phyloP scores from a whole-genome alignment of 2,329 filamentous ascomycete genomes.

The Emmonsia crescens region DNA sequence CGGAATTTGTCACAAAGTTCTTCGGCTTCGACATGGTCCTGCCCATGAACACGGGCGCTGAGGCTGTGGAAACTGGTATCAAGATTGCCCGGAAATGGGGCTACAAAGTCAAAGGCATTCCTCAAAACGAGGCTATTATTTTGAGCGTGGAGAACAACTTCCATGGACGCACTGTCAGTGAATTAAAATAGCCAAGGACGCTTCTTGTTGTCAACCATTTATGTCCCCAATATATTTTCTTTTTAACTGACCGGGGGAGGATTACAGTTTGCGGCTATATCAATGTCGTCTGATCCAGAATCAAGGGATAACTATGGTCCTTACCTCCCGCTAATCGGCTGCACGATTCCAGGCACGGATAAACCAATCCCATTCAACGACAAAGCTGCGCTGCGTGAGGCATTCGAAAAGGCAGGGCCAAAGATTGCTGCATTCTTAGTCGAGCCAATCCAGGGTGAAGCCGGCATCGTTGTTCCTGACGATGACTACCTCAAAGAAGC shows the following conservation, averaged over 20 bases:
- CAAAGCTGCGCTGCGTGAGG: slow-evolving; percentile 65
- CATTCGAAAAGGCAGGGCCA: slow-evolving; percentile 67
- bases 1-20: slow-evolving; percentile 75
- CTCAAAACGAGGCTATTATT: slow-evolving; percentile 70
- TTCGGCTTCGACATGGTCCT: slow-evolving; percentile 97
- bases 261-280: slow-evolving; percentile 76
- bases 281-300: slow-evolving; percentile 89
- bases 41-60: slow-evolving; percentile 96
- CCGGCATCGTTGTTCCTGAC: slow-evolving; percentile 88
- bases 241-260: not conserved
- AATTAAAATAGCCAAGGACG: slow-evolving; percentile 12
- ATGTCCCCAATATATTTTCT: not conserved
- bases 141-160: slow-evolving; percentile 87
- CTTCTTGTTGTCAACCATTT: not conserved
- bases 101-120: slow-evolving; percentile 89
- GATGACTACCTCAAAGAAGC: slow-evolving; percentile 76
- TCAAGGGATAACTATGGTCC: slow-evolving; percentile 95
- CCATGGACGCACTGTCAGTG: slow-evolving; percentile 79
- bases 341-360: slow-evolving; percentile 61
- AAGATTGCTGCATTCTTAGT: slow-evolving; percentile 88
- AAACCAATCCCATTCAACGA: slow-evolving; percentile 79
- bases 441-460: slow-evolving; percentile 95
- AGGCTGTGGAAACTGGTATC: slow-evolving; percentile 90
- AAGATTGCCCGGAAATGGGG: slow-evolving; percentile 97
- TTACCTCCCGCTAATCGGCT: slow-evolving; percentile 81